Evolutionary conservation across 2,329 filamentous ascomycete genomes (phyloP).

Genomic region (Pseudogymnoascus sp.): DNA sequence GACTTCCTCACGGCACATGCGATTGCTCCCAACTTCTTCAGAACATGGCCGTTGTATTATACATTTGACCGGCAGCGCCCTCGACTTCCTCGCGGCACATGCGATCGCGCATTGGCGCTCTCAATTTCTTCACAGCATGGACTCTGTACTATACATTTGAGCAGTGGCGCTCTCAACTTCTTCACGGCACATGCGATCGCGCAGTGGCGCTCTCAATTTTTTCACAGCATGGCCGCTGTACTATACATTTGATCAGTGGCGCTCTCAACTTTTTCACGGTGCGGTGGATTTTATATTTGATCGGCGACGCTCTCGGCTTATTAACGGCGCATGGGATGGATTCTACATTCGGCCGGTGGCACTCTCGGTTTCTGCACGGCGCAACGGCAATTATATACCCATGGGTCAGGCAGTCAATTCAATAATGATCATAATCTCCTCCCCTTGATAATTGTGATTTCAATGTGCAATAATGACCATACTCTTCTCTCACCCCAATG

Average conservation of each 20-base stretch:
- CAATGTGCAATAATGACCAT: constrained; percentile 1
- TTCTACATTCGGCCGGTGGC: background rate
- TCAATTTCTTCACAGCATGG: background rate
- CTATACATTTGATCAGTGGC: background rate
- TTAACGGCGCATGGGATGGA: background rate
- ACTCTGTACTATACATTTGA: background rate
- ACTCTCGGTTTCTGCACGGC: background rate
- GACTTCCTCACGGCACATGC: background rate
- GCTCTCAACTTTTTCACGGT: background rate
- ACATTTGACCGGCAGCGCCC: background rate
- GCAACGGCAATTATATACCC: constrained; percentile 1
- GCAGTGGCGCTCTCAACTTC: background rate
- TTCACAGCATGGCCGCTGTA: background rate
- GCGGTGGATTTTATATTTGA: background rate
- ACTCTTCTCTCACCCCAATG: background rate
- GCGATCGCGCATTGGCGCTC: background rate
- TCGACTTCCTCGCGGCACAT: background rate
- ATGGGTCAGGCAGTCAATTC: background rate
- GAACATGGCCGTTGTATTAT: no score
- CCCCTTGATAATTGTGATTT: background rate
- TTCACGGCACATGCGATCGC: background rate
- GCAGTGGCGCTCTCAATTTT: background rate
- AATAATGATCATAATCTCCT: background rate
- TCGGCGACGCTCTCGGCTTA: background rate
- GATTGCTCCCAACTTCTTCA: background rate